Conservation (phyloP, 1,139 yeast genomes). For the Lodderomyces pseudojiufengensis region DNA sequence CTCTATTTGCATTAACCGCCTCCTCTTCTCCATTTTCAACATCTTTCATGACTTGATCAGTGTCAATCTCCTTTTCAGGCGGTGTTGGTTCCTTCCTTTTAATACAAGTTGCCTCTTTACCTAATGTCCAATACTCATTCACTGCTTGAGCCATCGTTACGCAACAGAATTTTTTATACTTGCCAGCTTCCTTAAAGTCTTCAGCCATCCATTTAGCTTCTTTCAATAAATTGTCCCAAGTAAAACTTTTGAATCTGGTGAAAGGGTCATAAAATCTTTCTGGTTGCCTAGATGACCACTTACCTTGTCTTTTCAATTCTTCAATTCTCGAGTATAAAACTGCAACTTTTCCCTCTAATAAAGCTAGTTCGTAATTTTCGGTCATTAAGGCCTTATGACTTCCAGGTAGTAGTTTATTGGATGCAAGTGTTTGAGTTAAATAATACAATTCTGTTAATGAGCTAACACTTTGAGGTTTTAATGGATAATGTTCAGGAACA, state of each 20-base stretch:
- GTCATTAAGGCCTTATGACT: slow-evolving; percentile 85
- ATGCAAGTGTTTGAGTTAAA: slow-evolving; percentile 82
- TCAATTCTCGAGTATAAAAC: slow-evolving; percentile 92
- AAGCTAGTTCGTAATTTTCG: slow-evolving; percentile 77
- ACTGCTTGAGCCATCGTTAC: slow-evolving; percentile 68
- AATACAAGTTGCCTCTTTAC: slow-evolving; percentile 60
- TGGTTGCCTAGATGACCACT: slow-evolving; percentile 93
- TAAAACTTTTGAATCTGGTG: slow-evolving; percentile 38
- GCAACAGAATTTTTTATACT: slow-evolving; percentile 68
- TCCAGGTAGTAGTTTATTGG: slow-evolving; percentile 74
- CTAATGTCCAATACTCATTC: slow-evolving; percentile 73
- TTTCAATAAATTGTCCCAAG: slow-evolving; percentile 71
- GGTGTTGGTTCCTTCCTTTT: slow-evolving; percentile 24
- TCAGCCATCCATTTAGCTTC: slow-evolving; percentile 86
- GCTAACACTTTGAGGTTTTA: slow-evolving; percentile 41
- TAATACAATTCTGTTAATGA: slow-evolving; percentile 85
- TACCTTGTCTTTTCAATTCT: slow-evolving; percentile 79
- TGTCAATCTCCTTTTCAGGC: slow-evolving; percentile 11
- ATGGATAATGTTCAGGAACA: slow-evolving; percentile 44
- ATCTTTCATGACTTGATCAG: slow-evolving; percentile 9
- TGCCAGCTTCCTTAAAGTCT: slow-evolving; percentile 70
- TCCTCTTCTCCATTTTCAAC: slow-evolving; percentile 12
- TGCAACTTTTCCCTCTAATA: slow-evolving; percentile 90
- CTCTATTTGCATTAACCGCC: too few relatives aligned
- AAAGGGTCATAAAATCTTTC: slow-evolving; percentile 68